Evolutionary conservation across 306 rosid genomes (phyloP), one percentile per base, ranked within the genome.

Genomic region (Echinosophora koreensis): DNA sequence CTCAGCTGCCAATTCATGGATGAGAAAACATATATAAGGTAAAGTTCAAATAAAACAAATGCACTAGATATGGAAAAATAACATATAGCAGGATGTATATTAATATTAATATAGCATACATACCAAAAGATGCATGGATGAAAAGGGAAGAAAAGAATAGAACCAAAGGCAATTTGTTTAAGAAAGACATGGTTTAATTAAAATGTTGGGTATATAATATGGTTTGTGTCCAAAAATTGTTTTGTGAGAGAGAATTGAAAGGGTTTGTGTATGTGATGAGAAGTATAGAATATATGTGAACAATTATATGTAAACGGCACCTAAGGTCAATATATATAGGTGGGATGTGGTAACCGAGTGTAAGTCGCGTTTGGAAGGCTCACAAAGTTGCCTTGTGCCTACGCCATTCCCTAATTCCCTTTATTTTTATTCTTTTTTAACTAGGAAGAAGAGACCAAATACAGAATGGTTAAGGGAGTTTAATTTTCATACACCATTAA

Each of bases 51-150:
- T 11, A 27, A 66, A 47, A 27, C 37, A 57, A 18, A 6, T 66
- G 61, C 30, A 56, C 14, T 17, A 35, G 32, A 66, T 16, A 12
- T 72, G 51, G 1, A 50, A 74, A 69, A 6, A 62, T 62, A 11
- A 61, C 49, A 74, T 12, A 2, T 12, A 18, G 28, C 3, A 51
- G 7, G 18, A 2, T 27, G 4, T 47, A 46, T 65, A 22, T 22
- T 22, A 22, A 46, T 65, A 22, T 22, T 22, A 22, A 22, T 22
- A n/a, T 7, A 42, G 5, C 5, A 60, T 15, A 12, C 27, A 1
- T 87, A 91, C 94, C 97, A 18, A 87, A 73, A 35, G 88, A 87
- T 57, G 86, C 84, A 66, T 87, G 81, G 75, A 89, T 63, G 83
- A 83, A 77, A 61, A 89, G 85, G 52, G 87, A 83, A 32, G 88